These are phyloP conservation scores for Claviceps digitariae DNA, from an alignment of 2,329 filamentous ascomycete species.

Conservation along the genomic window DNA sequence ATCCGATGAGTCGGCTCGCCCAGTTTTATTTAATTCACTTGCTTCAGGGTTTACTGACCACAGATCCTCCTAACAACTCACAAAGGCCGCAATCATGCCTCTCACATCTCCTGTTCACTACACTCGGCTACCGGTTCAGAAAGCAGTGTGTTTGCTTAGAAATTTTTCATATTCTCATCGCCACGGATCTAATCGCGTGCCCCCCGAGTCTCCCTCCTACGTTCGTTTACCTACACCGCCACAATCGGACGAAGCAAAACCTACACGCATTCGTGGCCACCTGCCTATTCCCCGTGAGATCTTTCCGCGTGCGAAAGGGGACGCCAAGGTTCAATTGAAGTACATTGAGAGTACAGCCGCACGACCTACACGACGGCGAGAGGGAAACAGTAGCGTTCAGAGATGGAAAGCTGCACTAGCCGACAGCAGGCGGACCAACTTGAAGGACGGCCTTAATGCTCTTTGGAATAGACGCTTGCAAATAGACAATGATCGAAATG, in stretches of 20 bases:
- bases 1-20: too few relatives aligned
- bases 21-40: not conserved
- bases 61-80: not conserved
- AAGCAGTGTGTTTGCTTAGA: constrained; percentile 14
- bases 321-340: constrained; percentile 44
- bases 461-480: constrained; percentile 53
- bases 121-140: constrained; percentile 14
- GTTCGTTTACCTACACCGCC: constrained; percentile 66
- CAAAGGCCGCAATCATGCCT: constrained; percentile 13
- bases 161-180: constrained; percentile 21
- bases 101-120: constrained; percentile 12
- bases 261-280: constrained; percentile 52
- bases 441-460: constrained; percentile 56
- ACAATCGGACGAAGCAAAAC: constrained; percentile 47
- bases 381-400: constrained; percentile 24
- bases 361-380: constrained; percentile 29
- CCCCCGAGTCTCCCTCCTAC: constrained; percentile 78
- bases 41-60: not conserved
- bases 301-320: constrained; percentile 46
- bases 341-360: constrained; percentile 51
- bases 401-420: constrained; percentile 65
- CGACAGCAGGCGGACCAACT: constrained; percentile 52
- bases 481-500: constrained; percentile 21
- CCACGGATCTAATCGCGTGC: constrained; percentile 41
- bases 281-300: constrained; percentile 73